phyloP scores from a whole-genome alignment of 176 grass and related monocot genomes.

The Eremochloa ophiuroides region DNA sequence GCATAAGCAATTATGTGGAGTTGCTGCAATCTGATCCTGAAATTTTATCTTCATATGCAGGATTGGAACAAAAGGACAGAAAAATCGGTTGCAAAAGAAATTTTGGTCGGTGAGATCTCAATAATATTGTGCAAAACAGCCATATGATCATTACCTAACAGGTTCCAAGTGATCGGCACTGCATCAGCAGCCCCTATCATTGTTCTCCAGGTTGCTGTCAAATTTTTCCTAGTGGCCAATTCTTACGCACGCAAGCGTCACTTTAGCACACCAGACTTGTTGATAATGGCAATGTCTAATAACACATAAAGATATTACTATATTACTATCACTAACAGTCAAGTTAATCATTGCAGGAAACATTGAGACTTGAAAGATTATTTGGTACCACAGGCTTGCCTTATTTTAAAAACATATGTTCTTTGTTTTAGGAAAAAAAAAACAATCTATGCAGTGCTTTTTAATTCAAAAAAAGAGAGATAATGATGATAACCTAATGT shows the following conservation, averaged over 20 bases:
- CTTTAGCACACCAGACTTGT: neutral
- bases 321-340: slow-evolving; percentile 2
- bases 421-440: neutral
- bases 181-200: slow-evolving; percentile 12
- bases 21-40: slow-evolving; percentile 17
- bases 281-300: neutral
- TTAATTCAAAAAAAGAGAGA: neutral
- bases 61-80: slow-evolving; percentile 18
- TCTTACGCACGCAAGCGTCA: neutral
- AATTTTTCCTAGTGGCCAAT: slow-evolving; percentile 7
- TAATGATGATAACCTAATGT: neutral
- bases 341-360: neutral
- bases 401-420: neutral
- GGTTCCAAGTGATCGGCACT: neutral
- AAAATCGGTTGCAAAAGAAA: neutral
- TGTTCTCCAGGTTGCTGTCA: neutral
- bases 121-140: slow-evolving; percentile 23
- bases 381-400: neutral
- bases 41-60: slow-evolving; percentile 17
- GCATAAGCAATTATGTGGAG: slow-evolving; percentile 21
- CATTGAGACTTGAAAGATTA: neutral
- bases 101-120: neutral
- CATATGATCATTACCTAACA: slow-evolving; percentile 7
- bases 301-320: neutral
- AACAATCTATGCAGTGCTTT: neutral